Evolutionary conservation across 192 early-diverging fungal species (phyloP).

Genomic region (Linderina pennispora): DNA sequence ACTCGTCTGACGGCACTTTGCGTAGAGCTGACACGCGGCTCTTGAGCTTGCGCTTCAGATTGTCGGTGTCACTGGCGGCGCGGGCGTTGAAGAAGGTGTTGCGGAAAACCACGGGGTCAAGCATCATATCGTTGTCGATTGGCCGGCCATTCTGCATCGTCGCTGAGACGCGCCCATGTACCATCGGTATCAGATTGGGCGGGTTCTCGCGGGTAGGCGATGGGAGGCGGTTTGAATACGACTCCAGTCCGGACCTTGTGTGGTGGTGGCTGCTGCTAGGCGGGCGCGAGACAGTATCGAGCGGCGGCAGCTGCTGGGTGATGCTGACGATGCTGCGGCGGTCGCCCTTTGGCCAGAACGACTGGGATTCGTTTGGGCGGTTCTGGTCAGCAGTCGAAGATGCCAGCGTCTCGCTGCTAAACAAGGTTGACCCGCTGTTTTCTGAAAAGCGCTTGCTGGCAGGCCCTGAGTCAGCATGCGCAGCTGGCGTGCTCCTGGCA

Average conservation of each 20-base stretch:
- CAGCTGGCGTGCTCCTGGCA: too few species aligned
- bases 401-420: constrained; percentile 27
- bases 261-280: too few species aligned
- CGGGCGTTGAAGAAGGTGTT: constrained; percentile 41
- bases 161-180: constrained; percentile 9
- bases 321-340: too few species aligned
- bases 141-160: too few species aligned
- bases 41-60: background rate
- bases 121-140: constrained; percentile 6
- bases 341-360: too few species aligned
- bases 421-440: constrained; percentile 41
- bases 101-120: constrained; percentile 29
- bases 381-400: too few species aligned
- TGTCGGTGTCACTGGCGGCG: constrained; percentile 1
- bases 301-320: too few species aligned
- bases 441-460: constrained; percentile 40
- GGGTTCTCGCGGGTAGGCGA: constrained; percentile 23
- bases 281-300: too few species aligned
- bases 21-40: background rate
- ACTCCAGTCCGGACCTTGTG: too few species aligned
- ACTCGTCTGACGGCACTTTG: constrained; percentile 7
- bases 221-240: constrained; percentile 5
- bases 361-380: too few species aligned
- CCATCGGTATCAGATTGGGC: constrained; percentile 17
- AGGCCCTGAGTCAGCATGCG: too few species aligned